Evolutionary conservation across 2,329 filamentous ascomycete genomes (phyloP).

Genomic region (Exophiala sp.): DNA sequence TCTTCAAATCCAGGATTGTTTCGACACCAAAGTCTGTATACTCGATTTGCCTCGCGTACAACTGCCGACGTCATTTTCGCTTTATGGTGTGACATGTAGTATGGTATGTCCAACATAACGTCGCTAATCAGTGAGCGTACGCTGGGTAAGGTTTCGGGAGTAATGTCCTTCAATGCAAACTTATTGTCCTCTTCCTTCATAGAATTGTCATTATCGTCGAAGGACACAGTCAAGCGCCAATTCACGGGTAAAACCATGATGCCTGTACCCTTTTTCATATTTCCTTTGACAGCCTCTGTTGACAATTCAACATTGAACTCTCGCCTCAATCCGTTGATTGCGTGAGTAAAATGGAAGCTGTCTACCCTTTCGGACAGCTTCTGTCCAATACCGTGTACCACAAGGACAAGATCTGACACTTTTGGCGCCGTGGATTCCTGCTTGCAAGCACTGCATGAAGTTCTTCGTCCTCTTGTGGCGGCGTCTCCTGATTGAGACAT

Average conservation of each 20-base stretch:
- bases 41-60: slow-evolving; percentile 84
- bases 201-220: slow-evolving; percentile 67
- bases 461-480: slow-evolving; percentile 21
- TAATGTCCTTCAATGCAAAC: slow-evolving; percentile 80
- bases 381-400: slow-evolving; percentile 94
- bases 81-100: slow-evolving; percentile 96
- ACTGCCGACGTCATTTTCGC: slow-evolving; percentile 90
- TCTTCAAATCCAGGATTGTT: slow-evolving; percentile 86
- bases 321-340: slow-evolving; percentile 84
- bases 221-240: slow-evolving; percentile 83
- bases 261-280: slow-evolving; percentile 74
- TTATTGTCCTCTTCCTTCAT: slow-evolving; percentile 56
- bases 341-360: slow-evolving; percentile 95
- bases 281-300: slow-evolving; percentile 67
- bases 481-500: slow-evolving; percentile 29
- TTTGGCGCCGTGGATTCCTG: slow-evolving; percentile 55
- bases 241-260: slow-evolving; percentile 95
- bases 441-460: slow-evolving; percentile 59
- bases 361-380: slow-evolving; percentile 93
- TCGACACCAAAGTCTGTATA: slow-evolving; percentile 91
- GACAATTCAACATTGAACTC: slow-evolving; percentile 81
- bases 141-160: slow-evolving; percentile 81
- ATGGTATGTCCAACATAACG: slow-evolving; percentile 97
- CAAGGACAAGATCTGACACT: slow-evolving; percentile 82
- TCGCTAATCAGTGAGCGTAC: slow-evolving; percentile 94